phyloP scores from a whole-genome alignment of 345 rosid species.

The Sonneratia caseolaris region DNA sequence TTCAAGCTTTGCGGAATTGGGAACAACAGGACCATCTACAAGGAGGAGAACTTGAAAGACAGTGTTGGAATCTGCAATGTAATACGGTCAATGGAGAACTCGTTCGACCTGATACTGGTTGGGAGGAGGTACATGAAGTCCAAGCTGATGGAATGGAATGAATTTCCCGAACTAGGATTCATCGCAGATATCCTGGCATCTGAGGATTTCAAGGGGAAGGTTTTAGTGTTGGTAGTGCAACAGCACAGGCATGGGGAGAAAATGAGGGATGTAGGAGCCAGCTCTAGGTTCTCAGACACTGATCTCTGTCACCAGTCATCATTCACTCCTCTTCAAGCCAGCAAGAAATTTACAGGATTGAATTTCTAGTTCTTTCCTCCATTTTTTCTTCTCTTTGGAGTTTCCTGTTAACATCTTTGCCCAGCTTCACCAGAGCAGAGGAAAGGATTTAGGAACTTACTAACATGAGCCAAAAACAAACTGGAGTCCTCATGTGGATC shows the following conservation, averaged over 20 bases:
- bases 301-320: background rate
- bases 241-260: conserved; percentile 6
- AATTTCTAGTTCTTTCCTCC: background rate
- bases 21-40: background rate
- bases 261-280: background rate
- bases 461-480: too few species aligned
- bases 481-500: too few species aligned
- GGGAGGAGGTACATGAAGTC: conserved; percentile 12
- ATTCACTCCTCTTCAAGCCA: background rate
- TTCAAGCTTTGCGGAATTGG: background rate
- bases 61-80: conserved; percentile 12
- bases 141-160: conserved; percentile 9
- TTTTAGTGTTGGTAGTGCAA: conserved; percentile 17
- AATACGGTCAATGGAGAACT: conserved; percentile 9
- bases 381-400: background rate
- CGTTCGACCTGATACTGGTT: conserved; percentile 16
- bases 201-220: conserved; percentile 5
- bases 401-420: background rate
- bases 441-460: too few species aligned
- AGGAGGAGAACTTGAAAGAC: conserved; percentile 13
- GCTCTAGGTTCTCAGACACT: background rate
- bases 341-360: background rate
- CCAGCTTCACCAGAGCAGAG: too few species aligned
- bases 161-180: conserved; percentile 17
- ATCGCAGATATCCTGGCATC: conserved; percentile 16